These are phyloP conservation scores for Neostapfia colusana DNA, from an alignment of 176 grass and related monocot genomes.

Conservation along the genomic window DNA sequence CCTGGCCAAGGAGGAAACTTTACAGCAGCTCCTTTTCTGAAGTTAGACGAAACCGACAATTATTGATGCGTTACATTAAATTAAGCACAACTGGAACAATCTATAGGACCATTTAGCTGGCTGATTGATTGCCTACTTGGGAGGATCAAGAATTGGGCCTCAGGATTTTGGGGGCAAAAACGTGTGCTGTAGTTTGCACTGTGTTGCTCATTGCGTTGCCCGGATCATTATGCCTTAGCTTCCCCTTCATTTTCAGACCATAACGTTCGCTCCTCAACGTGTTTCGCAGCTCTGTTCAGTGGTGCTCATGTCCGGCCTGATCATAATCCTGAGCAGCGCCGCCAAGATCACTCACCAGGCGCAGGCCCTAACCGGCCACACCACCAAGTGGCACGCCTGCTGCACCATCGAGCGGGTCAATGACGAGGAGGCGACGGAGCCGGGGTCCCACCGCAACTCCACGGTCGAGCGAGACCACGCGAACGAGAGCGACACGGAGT, in stretches of 20 bases:
- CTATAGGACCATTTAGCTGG: neutral
- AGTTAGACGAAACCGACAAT: constrained; percentile 11
- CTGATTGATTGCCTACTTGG: neutral
- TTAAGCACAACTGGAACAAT: constrained; percentile 17
- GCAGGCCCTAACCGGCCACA: constrained; percentile 76
- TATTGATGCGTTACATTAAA: neutral
- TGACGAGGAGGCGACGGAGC: constrained; percentile 7
- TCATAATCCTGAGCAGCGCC: constrained; percentile 82
- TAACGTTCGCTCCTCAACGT: neutral
- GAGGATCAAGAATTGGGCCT: neutral
- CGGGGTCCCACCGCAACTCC: constrained; percentile 32
- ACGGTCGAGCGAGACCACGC: constrained; percentile 21
- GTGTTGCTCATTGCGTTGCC: neutral
- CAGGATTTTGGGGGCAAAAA: neutral
- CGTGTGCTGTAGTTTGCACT: neutral
- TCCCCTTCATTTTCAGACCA: too few species aligned
- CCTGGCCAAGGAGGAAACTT: neutral
- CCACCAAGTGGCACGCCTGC: constrained; percentile 96
- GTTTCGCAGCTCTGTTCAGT: constrained; percentile 71
- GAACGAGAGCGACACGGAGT: constrained; percentile 19
- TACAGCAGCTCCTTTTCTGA: neutral
- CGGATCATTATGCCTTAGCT: neutral
- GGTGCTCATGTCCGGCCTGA: constrained; percentile 75
- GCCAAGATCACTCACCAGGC: constrained; percentile 97
- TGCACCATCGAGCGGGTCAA: constrained; percentile 61